Conservation (phyloP, 2,329 filamentous ascomycete species). For the Alternaria viburni region DNA sequence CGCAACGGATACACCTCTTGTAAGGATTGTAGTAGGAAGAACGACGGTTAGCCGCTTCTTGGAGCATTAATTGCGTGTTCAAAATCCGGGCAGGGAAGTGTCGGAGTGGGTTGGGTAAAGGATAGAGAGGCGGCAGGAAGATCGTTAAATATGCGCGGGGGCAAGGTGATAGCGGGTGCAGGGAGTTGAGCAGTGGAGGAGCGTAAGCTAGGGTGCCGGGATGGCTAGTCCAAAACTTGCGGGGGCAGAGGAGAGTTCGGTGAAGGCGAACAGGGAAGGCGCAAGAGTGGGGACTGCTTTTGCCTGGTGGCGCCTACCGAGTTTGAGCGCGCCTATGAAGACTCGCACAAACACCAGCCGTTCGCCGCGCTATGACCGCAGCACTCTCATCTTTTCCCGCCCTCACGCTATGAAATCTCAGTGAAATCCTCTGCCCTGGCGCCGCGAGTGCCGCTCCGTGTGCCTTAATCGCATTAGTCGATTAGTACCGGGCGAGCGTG, state of each 20-base stretch:
- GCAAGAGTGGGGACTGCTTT: slow-evolving; percentile 5
- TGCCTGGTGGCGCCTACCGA: slow-evolving; percentile 12
- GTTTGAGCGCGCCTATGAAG: slow-evolving; percentile 24
- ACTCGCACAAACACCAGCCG: slow-evolving; percentile 4
- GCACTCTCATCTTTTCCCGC: slow-evolving; percentile 8
- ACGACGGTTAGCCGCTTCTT: slow-evolving; percentile 36
- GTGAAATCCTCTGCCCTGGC: slow-evolving; percentile 11
- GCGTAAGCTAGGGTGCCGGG: slow-evolving; percentile 3
- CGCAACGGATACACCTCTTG: slow-evolving; percentile 53
- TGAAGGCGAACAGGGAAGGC: slow-evolving; percentile 20
- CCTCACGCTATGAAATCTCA: slow-evolving; percentile 18
- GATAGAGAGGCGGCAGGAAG: background rate
- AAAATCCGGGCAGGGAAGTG: background rate
- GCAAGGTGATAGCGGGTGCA: slow-evolving; percentile 9
- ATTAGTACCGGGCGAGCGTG: slow-evolving; percentile 3
- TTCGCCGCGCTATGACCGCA: slow-evolving; percentile 22
- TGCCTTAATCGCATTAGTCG: slow-evolving; percentile 1
- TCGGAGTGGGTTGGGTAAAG: slow-evolving; percentile 1
- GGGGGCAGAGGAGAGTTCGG: slow-evolving; percentile 24
- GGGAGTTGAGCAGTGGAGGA: slow-evolving; percentile 2
- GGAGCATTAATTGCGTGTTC: slow-evolving; percentile 49
- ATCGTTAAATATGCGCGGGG: slow-evolving; percentile 17
- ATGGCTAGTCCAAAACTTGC: slow-evolving; percentile 16
- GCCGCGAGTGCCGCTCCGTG: slow-evolving; percentile 11
- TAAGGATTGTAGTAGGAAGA: slow-evolving; percentile 50